These are phyloP conservation scores for Plenodomus lindquistii DNA, from an alignment of 2,329 filamentous ascomycete species.

Conservation along the genomic window DNA sequence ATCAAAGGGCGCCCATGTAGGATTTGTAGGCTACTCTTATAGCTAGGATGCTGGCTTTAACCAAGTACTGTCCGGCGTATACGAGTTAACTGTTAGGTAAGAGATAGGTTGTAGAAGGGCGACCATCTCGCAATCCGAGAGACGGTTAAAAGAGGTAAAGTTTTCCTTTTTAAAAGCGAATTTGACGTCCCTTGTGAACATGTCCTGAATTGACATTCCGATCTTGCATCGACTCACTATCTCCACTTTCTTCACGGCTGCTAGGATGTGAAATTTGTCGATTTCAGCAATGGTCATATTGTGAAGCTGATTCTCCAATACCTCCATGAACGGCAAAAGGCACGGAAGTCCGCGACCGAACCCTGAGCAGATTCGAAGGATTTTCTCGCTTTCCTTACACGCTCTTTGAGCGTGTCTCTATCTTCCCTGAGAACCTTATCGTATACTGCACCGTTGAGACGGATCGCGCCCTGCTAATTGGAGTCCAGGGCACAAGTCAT, in stretches of 20 bases:
- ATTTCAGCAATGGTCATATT: slow-evolving; percentile 1
- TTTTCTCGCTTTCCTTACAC: background rate
- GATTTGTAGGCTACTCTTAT: slow-evolving; percentile 1
- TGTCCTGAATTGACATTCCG: too few relatives aligned
- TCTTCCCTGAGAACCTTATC: slow-evolving; percentile 3
- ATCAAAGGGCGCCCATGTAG: slow-evolving; percentile 2
- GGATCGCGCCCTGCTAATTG: background rate
- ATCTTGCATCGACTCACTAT: background rate
- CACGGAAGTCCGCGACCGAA: slow-evolving; percentile 1
- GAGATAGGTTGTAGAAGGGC: slow-evolving; percentile 1
- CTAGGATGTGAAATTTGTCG: background rate
- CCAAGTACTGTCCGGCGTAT: slow-evolving; percentile 4
- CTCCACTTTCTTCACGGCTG: background rate
- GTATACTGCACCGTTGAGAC: slow-evolving; percentile 2
- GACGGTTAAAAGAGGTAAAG: background rate
- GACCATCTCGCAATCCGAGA: slow-evolving; percentile 2
- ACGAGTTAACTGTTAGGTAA: slow-evolving; percentile 6
- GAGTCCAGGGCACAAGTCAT: slow-evolving; percentile 2
- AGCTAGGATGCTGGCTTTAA: slow-evolving; percentile 1
- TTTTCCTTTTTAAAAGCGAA: slow-evolving; percentile 3
- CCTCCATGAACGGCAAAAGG: background rate
- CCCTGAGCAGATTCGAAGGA: slow-evolving; percentile 1
- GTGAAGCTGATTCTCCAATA: background rate
- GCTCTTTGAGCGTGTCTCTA: background rate
- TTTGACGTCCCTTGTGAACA: too few relatives aligned